phyloP scores from a whole-genome alignment of 106 monocot genomes.

The Dactylorhiza incarnata region DNA sequence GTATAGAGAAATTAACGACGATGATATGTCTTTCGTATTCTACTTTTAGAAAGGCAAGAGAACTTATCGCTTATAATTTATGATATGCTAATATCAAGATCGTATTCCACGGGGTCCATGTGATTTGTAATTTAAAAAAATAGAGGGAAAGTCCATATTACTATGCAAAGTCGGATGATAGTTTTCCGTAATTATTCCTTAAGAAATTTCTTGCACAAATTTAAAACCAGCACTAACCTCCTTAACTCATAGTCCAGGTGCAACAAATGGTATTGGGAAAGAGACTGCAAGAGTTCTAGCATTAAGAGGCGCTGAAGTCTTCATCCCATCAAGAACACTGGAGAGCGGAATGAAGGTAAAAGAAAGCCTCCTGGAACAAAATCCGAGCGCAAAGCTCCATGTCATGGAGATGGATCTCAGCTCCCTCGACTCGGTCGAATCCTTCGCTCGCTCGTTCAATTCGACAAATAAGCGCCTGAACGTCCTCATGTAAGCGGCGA shows the following conservation, averaged over 20 bases:
- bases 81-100: too few species aligned
- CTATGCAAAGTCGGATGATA: too few species aligned
- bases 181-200: too few species aligned
- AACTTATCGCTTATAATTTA: too few species aligned
- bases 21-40: too few species aligned
- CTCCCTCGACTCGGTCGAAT: slow-evolving; percentile 61
- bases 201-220: not conserved
- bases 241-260: slow-evolving; percentile 28
- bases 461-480: slow-evolving; percentile 53
- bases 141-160: too few species aligned
- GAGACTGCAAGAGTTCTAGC: slow-evolving; percentile 77
- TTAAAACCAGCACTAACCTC: not conserved
- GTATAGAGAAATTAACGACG: too few species aligned
- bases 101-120: too few species aligned
- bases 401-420: slow-evolving; percentile 84
- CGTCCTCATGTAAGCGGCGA: slow-evolving; percentile 64
- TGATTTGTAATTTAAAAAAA: too few species aligned
- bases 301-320: slow-evolving; percentile 53
- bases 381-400: slow-evolving; percentile 49
- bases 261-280: slow-evolving; percentile 78
- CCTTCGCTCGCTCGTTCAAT: slow-evolving; percentile 56
- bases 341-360: slow-evolving; percentile 57
- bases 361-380: slow-evolving; percentile 52
- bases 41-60: too few species aligned
- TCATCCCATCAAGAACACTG: slow-evolving; percentile 50